These are phyloP conservation scores for Camelina hispida DNA, from an alignment of 345 rosid genomes.

Conservation along the genomic window DNA sequence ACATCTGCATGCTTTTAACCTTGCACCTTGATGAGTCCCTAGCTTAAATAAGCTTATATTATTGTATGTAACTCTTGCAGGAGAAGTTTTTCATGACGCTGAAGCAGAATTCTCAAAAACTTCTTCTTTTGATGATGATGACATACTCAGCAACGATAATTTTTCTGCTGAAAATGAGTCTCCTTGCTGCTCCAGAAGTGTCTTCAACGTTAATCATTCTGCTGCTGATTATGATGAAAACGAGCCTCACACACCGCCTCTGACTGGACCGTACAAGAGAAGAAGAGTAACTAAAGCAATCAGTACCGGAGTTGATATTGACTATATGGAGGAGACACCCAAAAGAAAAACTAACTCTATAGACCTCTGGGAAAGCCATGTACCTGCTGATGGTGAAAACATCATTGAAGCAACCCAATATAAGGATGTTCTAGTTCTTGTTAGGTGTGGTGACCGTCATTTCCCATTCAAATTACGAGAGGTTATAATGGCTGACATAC, in stretches of 20 bases:
- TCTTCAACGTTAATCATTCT: slow-evolving; percentile 47
- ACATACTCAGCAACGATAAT: slow-evolving; percentile 40
- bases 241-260: slow-evolving; percentile 76
- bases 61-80: slow-evolving; percentile 49
- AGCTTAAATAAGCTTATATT: slow-evolving; percentile 20
- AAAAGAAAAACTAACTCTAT: slow-evolving; percentile 51
- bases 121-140: slow-evolving; percentile 46
- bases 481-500: slow-evolving; percentile 73
- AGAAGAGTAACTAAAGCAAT: slow-evolving; percentile 61
- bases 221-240: slow-evolving; percentile 39
- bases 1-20: background rate
- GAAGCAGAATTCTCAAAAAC: slow-evolving; percentile 58
- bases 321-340: slow-evolving; percentile 68
- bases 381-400: slow-evolving; percentile 54
- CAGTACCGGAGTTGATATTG: slow-evolving; percentile 59
- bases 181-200: slow-evolving; percentile 46
- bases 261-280: slow-evolving; percentile 75
- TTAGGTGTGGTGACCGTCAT: slow-evolving; percentile 76
- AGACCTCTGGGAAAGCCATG: slow-evolving; percentile 42
- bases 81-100: slow-evolving; percentile 85
- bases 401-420: slow-evolving; percentile 61
- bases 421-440: slow-evolving; percentile 71
- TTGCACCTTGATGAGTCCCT: slow-evolving; percentile 2
- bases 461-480: slow-evolving; percentile 82
- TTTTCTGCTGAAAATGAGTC: slow-evolving; percentile 47